Percentiles rank a stretch among this genome's conserved stretches.
phyloP scores from a whole-genome alignment of 768 basidiomycete genomes.

The Tylopilus sp. region DNA sequence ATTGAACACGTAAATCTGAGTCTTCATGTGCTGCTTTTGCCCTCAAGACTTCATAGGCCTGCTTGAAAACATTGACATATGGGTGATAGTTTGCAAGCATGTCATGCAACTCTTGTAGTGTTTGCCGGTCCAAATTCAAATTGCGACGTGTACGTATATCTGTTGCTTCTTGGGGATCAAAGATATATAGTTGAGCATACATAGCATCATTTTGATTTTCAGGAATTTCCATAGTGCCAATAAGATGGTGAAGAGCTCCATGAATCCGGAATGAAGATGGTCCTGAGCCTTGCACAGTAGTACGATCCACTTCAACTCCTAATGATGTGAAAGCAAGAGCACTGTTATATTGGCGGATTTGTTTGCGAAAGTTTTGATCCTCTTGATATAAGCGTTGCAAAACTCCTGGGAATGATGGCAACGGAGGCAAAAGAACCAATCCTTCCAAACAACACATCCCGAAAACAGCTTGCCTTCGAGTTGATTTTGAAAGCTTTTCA shows the following conservation, averaged over 20 bases:
- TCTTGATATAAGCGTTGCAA: background rate
- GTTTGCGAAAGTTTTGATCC: conserved; percentile 18
- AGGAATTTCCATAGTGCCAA: conserved; percentile 30
- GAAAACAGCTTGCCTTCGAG: conserved; percentile 9
- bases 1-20: background rate
- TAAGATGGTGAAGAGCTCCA: conserved; percentile 36
- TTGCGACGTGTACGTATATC: background rate
- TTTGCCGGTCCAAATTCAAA: background rate
- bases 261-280: conserved; percentile 20
- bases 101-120: background rate
- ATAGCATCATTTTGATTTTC: conserved; percentile 12
- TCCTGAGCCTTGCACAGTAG: conserved; percentile 15
- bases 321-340: conserved; percentile 6
- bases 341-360: conserved; percentile 41
- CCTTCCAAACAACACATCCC: conserved; percentile 29
- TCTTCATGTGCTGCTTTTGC: background rate
- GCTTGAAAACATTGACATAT: background rate
- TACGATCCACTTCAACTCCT: background rate
- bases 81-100: background rate
- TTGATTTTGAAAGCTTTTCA: conserved; percentile 10
- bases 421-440: conserved; percentile 13
- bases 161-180: conserved; percentile 3
- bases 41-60: background rate
- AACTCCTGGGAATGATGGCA: conserved; percentile 17
- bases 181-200: conserved; percentile 42